A percentile compares a stretch with the other conserved stretches of the same genome.
These are phyloP conservation scores for Paramyrothecium roridum DNA, from an alignment of 2,329 filamentous ascomycete genomes.

Conservation along the genomic window DNA sequence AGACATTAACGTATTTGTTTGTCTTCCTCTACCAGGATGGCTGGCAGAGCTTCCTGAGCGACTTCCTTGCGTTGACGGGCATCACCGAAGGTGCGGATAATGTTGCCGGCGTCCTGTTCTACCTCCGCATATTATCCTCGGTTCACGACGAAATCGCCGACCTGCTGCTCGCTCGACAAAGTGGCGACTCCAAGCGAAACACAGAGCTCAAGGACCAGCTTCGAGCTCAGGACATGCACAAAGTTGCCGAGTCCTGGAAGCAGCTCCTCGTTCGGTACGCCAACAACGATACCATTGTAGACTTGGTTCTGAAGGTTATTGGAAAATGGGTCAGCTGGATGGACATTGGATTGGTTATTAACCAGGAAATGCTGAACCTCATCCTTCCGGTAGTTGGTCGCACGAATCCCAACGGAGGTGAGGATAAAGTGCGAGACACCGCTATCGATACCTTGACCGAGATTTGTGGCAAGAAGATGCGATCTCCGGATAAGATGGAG, in stretches of 20 bases:
- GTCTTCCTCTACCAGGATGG: conserved; percentile 79
- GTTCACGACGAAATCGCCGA: conserved; percentile 98
- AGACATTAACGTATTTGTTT: conserved; percentile 93
- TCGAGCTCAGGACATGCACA: conserved; percentile 80
- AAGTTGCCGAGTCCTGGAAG: conserved; percentile 87
- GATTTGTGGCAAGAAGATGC: conserved; percentile 98
- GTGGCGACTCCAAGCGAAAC: conserved; percentile 78
- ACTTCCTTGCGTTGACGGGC: conserved; percentile 75
- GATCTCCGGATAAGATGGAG: conserved; percentile 85
- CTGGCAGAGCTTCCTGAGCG: conserved; percentile 89
- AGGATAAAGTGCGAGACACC: conserved; percentile 82
- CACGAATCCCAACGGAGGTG: conserved; percentile 54
- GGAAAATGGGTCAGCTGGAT: conserved; percentile 99
- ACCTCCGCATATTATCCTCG: conserved; percentile 82
- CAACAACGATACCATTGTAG: conserved; percentile 69
- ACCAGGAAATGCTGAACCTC: conserved; percentile 79
- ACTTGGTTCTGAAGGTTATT: conserved; percentile 87
- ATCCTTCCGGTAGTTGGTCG: conserved; percentile 87
- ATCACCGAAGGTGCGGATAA: conserved; percentile 66
- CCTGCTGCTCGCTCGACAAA: conserved; percentile 75
- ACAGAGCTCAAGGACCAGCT: conserved; percentile 89
- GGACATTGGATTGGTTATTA: conserved; percentile 90
- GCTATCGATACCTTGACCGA: conserved; percentile 95
- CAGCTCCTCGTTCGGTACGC: conserved; percentile 80
- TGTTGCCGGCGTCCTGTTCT: conserved; percentile 73